phyloP scores from a whole-genome alignment of 108 stramenopile species.

The Nitzschia palea region DNA sequence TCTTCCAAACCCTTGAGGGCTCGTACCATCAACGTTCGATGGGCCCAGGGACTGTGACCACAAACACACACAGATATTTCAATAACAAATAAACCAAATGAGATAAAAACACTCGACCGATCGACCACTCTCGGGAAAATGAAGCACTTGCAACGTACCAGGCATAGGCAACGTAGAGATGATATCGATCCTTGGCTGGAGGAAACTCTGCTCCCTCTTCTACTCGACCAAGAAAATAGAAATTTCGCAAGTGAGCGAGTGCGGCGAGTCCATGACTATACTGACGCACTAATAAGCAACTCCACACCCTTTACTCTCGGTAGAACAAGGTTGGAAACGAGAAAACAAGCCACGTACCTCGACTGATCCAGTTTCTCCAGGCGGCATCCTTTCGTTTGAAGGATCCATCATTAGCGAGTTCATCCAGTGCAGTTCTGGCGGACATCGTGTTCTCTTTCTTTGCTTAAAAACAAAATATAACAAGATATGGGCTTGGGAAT shows the following conservation, averaged over 20 bases:
- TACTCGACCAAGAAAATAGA: neutral
- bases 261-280: too few species aligned
- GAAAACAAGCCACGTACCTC: too few species aligned
- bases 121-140: neutral
- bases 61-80: neutral
- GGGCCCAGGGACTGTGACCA: constrained; percentile 56
- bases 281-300: too few species aligned
- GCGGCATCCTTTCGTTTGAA: constrained; percentile 53
- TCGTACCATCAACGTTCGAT: constrained; percentile 66
- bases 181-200: constrained; percentile 58
- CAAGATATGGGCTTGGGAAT: too few species aligned
- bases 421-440: constrained; percentile 25
- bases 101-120: neutral
- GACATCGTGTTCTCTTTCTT: neutral
- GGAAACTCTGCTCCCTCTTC: constrained; percentile 50
- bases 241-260: too few species aligned
- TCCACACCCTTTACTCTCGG: too few species aligned
- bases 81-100: neutral
- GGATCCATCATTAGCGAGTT: constrained; percentile 27
- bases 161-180: constrained; percentile 69
- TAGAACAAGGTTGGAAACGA: too few species aligned
- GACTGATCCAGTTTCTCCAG: constrained; percentile 40
- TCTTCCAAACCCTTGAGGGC: constrained; percentile 87
- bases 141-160: constrained; percentile 32
- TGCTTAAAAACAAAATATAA: too few species aligned